Conservation (phyloP, 2,329 filamentous ascomycete genomes). For the Neonectria coccinea region DNA sequence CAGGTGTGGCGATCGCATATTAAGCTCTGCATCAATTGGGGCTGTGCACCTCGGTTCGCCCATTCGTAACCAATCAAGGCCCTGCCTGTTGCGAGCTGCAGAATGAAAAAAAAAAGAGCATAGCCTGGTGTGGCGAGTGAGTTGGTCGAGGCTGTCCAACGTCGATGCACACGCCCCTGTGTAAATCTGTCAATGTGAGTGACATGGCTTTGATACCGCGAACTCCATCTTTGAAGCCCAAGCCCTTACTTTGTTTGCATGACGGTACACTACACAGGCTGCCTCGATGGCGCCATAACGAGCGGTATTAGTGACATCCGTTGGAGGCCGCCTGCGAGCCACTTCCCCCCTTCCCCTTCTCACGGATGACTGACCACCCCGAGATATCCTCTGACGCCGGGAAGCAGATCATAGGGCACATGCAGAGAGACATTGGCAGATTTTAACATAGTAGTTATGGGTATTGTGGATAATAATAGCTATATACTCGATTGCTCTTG, state of each 20-base stretch:
- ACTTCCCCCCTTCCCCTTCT: neutral
- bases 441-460: neutral
- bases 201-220: neutral
- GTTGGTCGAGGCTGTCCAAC: neutral
- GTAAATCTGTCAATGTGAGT: neutral
- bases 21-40: neutral
- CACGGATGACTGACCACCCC: neutral
- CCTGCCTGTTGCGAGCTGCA: neutral
- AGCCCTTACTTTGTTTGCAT: neutral
- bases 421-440: neutral
- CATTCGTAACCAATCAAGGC: neutral
- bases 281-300: neutral
- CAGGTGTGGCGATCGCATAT: conserved; percentile 14
- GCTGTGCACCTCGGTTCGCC: neutral
- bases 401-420: neutral
- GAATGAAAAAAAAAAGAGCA: neutral
- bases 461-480: neutral
- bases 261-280: neutral
- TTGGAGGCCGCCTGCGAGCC: conserved; percentile 18
- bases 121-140: neutral
- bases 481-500: conserved; percentile 21
- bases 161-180: neutral
- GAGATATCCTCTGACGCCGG: neutral
- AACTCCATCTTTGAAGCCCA: neutral
- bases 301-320: neutral